Evolutionary conservation across 1,284 basidiomycete genomes (phyloP), one percentile per base, ranked within the genome.

Genomic region (Coriolopsis trogii): DNA sequence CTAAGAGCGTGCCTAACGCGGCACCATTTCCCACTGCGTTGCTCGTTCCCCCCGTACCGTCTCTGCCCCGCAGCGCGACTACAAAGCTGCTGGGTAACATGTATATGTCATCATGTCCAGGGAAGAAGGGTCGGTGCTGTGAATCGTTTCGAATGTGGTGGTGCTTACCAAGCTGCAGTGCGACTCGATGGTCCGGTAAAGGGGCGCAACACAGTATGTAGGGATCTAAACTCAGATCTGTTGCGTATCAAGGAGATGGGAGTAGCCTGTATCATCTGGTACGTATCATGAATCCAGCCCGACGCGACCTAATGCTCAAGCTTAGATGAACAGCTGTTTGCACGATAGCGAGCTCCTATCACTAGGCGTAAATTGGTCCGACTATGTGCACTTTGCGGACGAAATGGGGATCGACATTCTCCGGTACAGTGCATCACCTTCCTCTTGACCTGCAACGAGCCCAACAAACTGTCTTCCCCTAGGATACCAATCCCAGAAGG

Each of bases 51-150:
- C 42, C 41, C 2, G 49, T 51, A 3, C 48, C 54, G 36, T 23
- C 54, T 30, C 23, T 57, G 8, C 54, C 51, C 1, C 23, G 49
- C 3, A 12, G 41, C n/a, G 41, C 41, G 46, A 43, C 56, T 53
- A 18, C 63, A 56, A 24, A 67, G 73, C 21, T 61, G 30, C 69
- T 98, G 1, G 96, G 96, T n/a, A 98, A 98, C 68, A 69, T 99
- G 29, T 80, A 91, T 40, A 72, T 99, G 25, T 94, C 91, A 3
- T 95, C 92, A 6, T 98, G 95, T 72, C 96, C 96, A 0, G 96
- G 96, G 7, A 99, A 98, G 72, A 95, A 98, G 77, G 84, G 87
- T 86, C 24, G 12, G 64, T 52, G 26, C 41, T 29, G 21, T 24
- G 18, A 25, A 31, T 40, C 15, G 15, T 24, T 8, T 6, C 29